Base-by-base conservation (phyloP, 192 early-diverging fungal species). In the Entomortierella chlamydospora region DNA sequence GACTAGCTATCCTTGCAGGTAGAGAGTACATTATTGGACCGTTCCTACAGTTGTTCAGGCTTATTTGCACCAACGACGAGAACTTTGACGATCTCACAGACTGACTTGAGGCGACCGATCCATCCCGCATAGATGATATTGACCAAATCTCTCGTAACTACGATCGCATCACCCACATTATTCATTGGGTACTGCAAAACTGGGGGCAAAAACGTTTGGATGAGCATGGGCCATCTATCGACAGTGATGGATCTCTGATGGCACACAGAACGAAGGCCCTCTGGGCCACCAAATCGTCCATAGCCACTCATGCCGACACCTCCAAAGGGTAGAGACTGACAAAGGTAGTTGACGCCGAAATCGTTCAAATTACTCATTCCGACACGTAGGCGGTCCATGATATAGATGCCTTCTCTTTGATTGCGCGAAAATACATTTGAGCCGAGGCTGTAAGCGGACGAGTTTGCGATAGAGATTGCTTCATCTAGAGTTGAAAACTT, bases 281-380 rank as follows among this genome's bases (percentile, higher is more conserved):
- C 93, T 47, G 86, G 78, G 9, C 93, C 93, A 7, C 91, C 91
- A 77, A 90, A 82, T 64, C 93, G 86, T 29, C 92, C 93, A 81
- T 92, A 93, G 0, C 93, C 93, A 59, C 90, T 91, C 37, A 86
- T 90, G 20, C 91, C 91, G 10, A 95, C 90, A 61, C 93, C 93
- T 56, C 93, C 93, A 85, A 95, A 95, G 2, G 93, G 93, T 59
- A 95, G 68, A 2, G 89, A 84, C 71, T 95, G 93, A 80, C 93
- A 93, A 6, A 96, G 85, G 61, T 95, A 96, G 57, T 91, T 94
- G 65, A 91, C 90, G 20, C 87, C 95, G 69, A 94, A 96, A 70
- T 95, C 95, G 74, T 96, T 96, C 64, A 95, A 82, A 53, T 96
- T 96, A 54, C 87, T 79, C 92, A 94, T 94, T 18, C 95, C 95